Base-by-base conservation (phyloP, 768 basidiomycete species). In the Suillus weaverae region DNA sequence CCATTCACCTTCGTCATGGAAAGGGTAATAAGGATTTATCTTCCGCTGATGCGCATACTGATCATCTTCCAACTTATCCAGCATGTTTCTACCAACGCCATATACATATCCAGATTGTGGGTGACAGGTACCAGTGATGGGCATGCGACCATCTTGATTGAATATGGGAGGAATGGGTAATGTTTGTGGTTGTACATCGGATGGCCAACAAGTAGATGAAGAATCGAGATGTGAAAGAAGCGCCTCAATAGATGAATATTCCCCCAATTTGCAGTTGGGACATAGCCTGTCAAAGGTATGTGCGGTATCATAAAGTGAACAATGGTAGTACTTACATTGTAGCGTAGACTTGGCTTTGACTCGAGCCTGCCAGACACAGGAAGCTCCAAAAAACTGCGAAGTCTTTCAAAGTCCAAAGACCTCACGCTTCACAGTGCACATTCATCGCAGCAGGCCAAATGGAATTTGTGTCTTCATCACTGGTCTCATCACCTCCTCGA, bases 21-120 rank as follows among this genome's bases (percentile, higher is more conserved):
- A 80, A 36, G 78, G 79, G 60, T 77, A 78, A 60, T 73, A 76
- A 1, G 68, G 48, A 56, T 74, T 74, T 64, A 30, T 20, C 38
- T 59, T 30, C 22, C 70, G 61, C 36, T 66, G 35, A 6, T 64
- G 20, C 4, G 71, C 65, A 66, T 69, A 64, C 33, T 62, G 11
- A 48, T 78, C 72, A 33, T 38, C 30, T 43, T 75, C 53, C 54
- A 77, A 72, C 39, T 63, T 33, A 33, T 74, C 68, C 64, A 76
- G 66, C 57, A 77, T 71, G 4, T 66, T 76, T 33, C 53, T 43
- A 3, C 69, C 74, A 16, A 41, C 50, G 8, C 72, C 69, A 35
- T 48, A 70, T 1, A 59, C 54, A 16, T 61, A 48, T 22, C 66
- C 56, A 36, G 69, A 46, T 6, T 20, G 46, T 2, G 64, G 64